Evolutionary conservation across 805 yeast genomes (phyloP), one percentile per base, ranked within the genome.

Genomic region (Hyphopichia homilentoma): DNA sequence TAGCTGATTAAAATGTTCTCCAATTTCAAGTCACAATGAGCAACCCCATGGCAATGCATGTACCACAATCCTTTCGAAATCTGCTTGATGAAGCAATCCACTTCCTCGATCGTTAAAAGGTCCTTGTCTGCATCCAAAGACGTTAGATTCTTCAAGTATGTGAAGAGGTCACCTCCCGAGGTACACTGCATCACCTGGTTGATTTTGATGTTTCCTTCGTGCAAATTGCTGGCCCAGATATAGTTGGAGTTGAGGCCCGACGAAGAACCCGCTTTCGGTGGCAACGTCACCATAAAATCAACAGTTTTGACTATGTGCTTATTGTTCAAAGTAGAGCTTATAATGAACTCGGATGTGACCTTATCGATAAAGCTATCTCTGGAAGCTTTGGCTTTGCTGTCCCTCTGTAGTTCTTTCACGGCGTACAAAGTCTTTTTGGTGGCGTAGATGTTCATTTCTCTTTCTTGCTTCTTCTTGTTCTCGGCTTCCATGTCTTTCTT

Each of bases 1-100:
- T 38, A 38, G 16, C 27, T 27, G 28, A 89, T 62, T 23, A 89
- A 54, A 17, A 89, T 65, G 55, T 89, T 89, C 50, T 89, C 97
- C 8, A 95, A 88, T 58, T 89, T 89, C 39, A 89, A 65, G 52
- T 89, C 97, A 50, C 96, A 84, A 57, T 89, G 97, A 1, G 96
- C 90, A 19, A 89, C 90, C 21, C 97, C 97, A 58, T 82, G 88
- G 7, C 79, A 73, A 57, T 89, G 97, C 80, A 90, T 80, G 57
- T 84, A 87, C 18, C 79, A 73, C 19, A 89, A 73, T 1, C 95
- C 97, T 43, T 80, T 77, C 41, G 89, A 63, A 21, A 87, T 73
- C 55, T 89, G 97, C 52, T 88, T 88, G 65, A 87, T 75, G 50
- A 84, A 84, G 57, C 97, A 89, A 57, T 89, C 96, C 21, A 90